phyloP scores from a whole-genome alignment of 2,329 filamentous ascomycete species.

The Diatrype stigma region DNA sequence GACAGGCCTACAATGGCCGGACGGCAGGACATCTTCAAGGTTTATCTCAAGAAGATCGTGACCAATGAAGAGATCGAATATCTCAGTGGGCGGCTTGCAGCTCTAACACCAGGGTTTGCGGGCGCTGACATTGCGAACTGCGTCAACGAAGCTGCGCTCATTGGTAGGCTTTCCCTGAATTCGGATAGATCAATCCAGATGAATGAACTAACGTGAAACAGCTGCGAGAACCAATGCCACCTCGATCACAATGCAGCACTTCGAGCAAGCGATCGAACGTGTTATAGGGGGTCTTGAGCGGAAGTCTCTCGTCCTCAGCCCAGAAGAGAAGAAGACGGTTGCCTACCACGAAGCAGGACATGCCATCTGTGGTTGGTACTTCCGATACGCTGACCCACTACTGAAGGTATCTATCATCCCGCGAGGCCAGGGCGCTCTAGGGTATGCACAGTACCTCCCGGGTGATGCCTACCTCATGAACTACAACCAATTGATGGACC shows the following conservation, averaged over 20 bases:
- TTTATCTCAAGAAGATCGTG: conserved; percentile 91
- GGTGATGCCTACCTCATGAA: conserved; percentile 95
- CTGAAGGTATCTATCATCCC: conserved; percentile 99
- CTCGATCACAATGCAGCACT: conserved; percentile 81
- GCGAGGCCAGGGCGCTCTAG: conserved; percentile 85
- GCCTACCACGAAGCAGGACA: conserved; percentile 98
- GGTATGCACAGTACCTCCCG: conserved; percentile 97
- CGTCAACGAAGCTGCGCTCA: conserved; percentile 93
- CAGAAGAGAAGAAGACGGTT: conserved; percentile 91
- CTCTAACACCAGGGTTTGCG: conserved; percentile 92
- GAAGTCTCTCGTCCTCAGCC: conserved; percentile 90
- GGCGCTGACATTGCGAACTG: conserved; percentile 98
- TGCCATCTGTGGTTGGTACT: conserved; percentile 97
- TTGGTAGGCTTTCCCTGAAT: conserved; percentile 59
- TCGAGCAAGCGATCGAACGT: conserved; percentile 96
- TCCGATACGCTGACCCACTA: conserved; percentile 92
- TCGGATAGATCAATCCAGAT: not conserved
- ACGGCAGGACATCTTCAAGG: conserved; percentile 90
- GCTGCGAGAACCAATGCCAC: conserved; percentile 80
- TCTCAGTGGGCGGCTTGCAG: conserved; percentile 81
- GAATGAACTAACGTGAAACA: conserved; percentile 42
- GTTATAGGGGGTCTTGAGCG: conserved; percentile 95
- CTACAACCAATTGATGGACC: conserved; percentile 92
- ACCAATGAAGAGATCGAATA: conserved; percentile 87
- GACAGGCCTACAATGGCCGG: conserved; percentile 96